Evolutionary conservation across 2,329 filamentous ascomycete genomes (phyloP).

Genomic region (Penicillium sp.): DNA sequence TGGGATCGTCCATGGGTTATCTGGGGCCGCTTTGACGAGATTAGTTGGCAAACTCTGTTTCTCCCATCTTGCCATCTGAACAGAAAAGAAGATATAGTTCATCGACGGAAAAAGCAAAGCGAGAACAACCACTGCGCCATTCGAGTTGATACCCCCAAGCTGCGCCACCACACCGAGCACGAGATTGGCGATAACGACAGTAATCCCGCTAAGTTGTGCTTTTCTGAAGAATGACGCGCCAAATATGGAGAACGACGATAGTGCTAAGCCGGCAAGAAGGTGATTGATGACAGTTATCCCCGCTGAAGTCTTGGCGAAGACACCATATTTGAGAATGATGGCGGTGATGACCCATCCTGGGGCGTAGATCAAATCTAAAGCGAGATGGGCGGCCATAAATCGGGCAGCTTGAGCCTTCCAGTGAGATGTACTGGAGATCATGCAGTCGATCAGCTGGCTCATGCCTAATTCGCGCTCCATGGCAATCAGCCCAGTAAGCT

Average conservation of each 20-base stretch:
- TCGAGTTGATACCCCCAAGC: slow-evolving; percentile 62
- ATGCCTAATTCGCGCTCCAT: slow-evolving; percentile 84
- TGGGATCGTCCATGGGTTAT: slow-evolving; percentile 67
- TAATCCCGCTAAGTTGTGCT: slow-evolving; percentile 84
- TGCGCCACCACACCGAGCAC: slow-evolving; percentile 82
- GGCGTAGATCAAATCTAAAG: slow-evolving; percentile 77
- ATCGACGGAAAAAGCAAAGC: slow-evolving; percentile 82
- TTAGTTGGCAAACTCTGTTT: slow-evolving; percentile 61
- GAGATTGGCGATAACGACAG: slow-evolving; percentile 70
- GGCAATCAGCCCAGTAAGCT: slow-evolving; percentile 82
- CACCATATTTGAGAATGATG: slow-evolving; percentile 61
- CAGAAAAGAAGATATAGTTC: slow-evolving; percentile 81
- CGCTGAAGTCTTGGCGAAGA: slow-evolving; percentile 66
- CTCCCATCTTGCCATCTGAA: slow-evolving; percentile 77
- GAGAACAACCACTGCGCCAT: slow-evolving; percentile 67
- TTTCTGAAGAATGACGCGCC: slow-evolving; percentile 83
- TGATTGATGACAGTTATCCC: slow-evolving; percentile 73
- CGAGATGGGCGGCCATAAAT: slow-evolving; percentile 75
- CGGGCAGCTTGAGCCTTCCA: slow-evolving; percentile 79
- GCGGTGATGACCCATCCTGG: slow-evolving; percentile 81
- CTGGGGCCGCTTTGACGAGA: slow-evolving; percentile 63
- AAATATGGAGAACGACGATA: slow-evolving; percentile 79
- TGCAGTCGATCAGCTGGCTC: slow-evolving; percentile 84
- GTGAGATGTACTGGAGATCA: slow-evolving; percentile 74
- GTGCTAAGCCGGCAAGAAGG: slow-evolving; percentile 71